Conservation (phyloP, 345 rosid genomes). For the Clausena lansium region DNA sequence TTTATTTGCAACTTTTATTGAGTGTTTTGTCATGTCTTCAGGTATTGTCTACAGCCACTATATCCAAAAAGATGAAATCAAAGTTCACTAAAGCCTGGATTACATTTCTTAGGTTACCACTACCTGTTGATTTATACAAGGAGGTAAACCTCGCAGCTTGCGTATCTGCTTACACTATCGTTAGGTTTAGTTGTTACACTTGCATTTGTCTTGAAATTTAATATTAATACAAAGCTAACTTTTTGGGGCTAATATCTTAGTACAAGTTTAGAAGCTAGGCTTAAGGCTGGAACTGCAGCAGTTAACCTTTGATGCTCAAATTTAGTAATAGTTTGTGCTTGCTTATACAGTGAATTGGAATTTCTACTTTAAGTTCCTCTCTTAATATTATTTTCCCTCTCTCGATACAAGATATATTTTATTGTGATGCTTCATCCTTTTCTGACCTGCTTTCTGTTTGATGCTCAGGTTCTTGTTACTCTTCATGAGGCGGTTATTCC, state of each 20-base stretch:
- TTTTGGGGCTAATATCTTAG: background rate
- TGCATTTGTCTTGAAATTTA: background rate
- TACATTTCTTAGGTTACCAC: slow-evolving; percentile 82
- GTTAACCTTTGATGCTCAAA: background rate
- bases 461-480: slow-evolving; percentile 69
- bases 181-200: background rate
- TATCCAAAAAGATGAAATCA: slow-evolving; percentile 74
- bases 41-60: slow-evolving; percentile 57
- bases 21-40: slow-evolving; percentile 19
- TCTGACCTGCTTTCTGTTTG: slow-evolving; percentile 22
- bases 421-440: background rate
- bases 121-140: slow-evolving; percentile 83
- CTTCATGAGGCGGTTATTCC: slow-evolving; percentile 82
- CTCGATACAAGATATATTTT: background rate
- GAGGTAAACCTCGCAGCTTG: slow-evolving; percentile 49
- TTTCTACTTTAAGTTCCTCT: background rate
- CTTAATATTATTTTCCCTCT: background rate
- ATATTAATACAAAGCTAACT: background rate
- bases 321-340: background rate
- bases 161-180: background rate
- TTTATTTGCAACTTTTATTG: background rate
- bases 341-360: background rate
- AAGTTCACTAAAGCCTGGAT: slow-evolving; percentile 94
- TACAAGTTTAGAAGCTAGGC: background rate
- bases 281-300: too few species aligned